Base-by-base conservation (phyloP, 2,329 filamentous ascomycete genomes). In the Xylaria sp. region DNA sequence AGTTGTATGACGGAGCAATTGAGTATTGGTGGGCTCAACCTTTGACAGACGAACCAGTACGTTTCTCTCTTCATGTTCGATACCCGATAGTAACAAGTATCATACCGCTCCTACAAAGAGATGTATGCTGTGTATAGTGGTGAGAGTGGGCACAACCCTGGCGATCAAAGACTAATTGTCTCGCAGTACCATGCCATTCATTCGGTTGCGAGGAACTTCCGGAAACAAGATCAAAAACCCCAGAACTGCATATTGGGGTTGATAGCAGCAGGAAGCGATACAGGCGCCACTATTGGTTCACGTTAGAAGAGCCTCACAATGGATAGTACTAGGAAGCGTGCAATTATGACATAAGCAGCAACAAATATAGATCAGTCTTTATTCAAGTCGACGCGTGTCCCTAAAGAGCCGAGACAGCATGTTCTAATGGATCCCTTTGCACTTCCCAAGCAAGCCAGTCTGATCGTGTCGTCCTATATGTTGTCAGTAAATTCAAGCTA, bases 391-490 rank as follows among this genome's bases (percentile, higher is more conserved):
- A 27, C 10, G 16, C 25, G 32, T 27, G n/a, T 21, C 25, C 44
- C 51, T 75, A 88, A 77, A 92, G 83, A 29, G 88, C 90, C 72
- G 88, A 85, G 68, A 91, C 85, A 9, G 91, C 90, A 70, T 85
- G 82, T 78, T 94, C 92, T 71, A 92, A 74, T 18, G 91, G 87
- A 72, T 89, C 85, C 77, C 92, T 87, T 78, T 92, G 89, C 21
- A 86, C 85, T 80, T 99, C 96, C 96, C 96, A 99, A 65, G 95
- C 95, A 76, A 99, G 84, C 96, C 96, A 99, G 81, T 99, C 96
- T 73, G 94, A 97, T 79, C 93, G 90, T 68, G 96, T 98, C 63
- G 96, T 99, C 75, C 93, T 96, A 57, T 53, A 50, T 27, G n/a
- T 42, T 63, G 74, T 81, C 76, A 82, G 78, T 68, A 72, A 66